Conservation (phyloP, 2,329 filamentous ascomycete genomes). For the Clarireedia hainanense region DNA sequence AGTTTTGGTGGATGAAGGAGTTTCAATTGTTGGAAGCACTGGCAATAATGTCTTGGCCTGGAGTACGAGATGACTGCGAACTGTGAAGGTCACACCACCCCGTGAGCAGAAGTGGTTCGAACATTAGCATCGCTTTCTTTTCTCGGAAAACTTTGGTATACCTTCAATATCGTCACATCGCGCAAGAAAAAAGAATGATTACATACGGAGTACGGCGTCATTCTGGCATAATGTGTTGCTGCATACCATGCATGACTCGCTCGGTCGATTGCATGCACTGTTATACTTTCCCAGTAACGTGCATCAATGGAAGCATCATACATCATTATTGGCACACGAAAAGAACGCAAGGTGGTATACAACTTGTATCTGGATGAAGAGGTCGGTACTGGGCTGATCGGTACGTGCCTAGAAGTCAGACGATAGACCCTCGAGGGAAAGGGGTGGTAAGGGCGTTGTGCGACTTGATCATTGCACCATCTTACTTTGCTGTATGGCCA, state of each 20-base stretch:
- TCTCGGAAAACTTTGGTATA: neutral
- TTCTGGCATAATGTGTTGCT: neutral
- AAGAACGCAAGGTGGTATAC: neutral
- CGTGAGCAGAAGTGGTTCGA: too few species aligned
- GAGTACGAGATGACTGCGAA: neutral
- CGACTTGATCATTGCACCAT: neutral
- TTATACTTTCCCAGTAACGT: conserved; percentile 9
- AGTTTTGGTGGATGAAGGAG: neutral
- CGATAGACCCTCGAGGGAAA: neutral
- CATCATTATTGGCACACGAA: conserved; percentile 3
- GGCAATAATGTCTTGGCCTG: neutral
- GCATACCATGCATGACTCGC: conserved; percentile 10
- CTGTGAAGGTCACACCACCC: too few species aligned
- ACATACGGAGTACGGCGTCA: neutral
- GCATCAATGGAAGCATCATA: neutral
- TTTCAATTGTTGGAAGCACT: neutral
- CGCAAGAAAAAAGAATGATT: neutral
- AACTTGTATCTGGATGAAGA: neutral
- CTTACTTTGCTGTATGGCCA: too few species aligned
- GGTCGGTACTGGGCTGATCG: neutral
- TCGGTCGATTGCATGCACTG: conserved; percentile 12
- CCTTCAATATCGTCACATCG: conserved; percentile 1
- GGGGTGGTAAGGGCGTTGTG: conserved; percentile 1
- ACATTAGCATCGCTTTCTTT: neutral
- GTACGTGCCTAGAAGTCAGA: conserved; percentile 7